Percentiles rank a stretch among this genome's conserved stretches.
Conservation (phyloP, 2,329 filamentous ascomycete genomes). For the Stachybotrys chlorohalonatus region DNA sequence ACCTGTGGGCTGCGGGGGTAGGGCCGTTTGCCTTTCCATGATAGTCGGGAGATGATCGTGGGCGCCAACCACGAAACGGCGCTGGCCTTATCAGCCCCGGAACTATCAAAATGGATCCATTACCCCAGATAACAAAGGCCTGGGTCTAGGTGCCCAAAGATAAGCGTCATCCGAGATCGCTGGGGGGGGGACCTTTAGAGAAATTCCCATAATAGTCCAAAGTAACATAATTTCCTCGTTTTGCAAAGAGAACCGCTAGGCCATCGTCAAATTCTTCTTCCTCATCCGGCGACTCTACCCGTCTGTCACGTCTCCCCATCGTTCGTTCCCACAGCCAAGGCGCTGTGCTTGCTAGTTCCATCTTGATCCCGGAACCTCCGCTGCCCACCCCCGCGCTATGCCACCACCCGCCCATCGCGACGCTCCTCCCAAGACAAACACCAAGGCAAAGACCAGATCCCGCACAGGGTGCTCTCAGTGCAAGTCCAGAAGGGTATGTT, state of each 20-base stretch:
- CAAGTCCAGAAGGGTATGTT: neutral
- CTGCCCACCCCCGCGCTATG: neutral
- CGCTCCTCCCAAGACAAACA: neutral
- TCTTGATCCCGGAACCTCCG: no score
- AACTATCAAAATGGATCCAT: neutral
- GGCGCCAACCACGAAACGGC: no score
- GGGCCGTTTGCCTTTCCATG: neutral
- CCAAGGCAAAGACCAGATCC: neutral
- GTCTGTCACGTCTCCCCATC: neutral
- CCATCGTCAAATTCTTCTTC: neutral
- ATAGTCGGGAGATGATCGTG: no score
- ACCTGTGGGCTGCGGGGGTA: neutral
- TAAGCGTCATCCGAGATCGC: neutral
- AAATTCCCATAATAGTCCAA: neutral
- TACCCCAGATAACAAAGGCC: neutral
- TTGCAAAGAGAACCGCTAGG: neutral
- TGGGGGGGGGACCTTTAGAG: no score
- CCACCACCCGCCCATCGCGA: neutral
- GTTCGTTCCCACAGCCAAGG: no score
- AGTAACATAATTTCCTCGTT: neutral
- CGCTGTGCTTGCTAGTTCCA: no score
- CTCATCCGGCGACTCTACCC: neutral
- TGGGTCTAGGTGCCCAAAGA: neutral
- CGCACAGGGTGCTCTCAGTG: neutral
- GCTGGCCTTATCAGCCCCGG: no score